Conservation (phyloP, 2,329 filamentous ascomycete genomes). For the Penicillium brevicompactum region DNA sequence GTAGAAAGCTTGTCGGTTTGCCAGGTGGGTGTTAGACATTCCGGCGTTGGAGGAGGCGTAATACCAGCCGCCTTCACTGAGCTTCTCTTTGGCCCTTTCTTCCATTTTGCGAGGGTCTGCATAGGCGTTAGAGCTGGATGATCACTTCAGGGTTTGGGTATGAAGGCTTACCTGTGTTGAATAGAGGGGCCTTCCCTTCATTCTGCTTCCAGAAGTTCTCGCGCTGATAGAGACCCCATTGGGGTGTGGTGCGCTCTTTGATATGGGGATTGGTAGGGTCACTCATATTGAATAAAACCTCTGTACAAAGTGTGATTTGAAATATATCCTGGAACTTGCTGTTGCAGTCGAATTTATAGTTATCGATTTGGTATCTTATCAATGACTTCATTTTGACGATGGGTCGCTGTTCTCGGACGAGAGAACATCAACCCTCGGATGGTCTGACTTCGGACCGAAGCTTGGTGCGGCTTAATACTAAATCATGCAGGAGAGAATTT, state of each 20-base stretch:
- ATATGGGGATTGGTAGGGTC: slow-evolving; percentile 58
- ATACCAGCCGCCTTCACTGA: slow-evolving; percentile 60
- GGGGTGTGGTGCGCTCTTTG: slow-evolving; percentile 52
- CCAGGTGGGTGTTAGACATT: slow-evolving; percentile 59
- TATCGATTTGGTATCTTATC: slow-evolving; percentile 11
- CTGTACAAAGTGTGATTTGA: background rate
- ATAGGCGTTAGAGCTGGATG: background rate
- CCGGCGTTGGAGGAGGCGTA: slow-evolving; percentile 44
- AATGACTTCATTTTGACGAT: slow-evolving; percentile 36
- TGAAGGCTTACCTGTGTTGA: slow-evolving; percentile 51
- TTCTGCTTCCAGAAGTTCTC: slow-evolving; percentile 59
- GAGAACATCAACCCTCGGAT: slow-evolving; percentile 1
- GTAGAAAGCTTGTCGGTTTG: slow-evolving; percentile 66
- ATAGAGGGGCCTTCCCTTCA: slow-evolving; percentile 51
- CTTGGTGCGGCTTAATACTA: background rate
- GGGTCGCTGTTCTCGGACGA: slow-evolving; percentile 7
- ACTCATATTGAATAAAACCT: slow-evolving; percentile 11
- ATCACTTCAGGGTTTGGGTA: background rate
- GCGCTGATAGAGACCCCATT: slow-evolving; percentile 58
- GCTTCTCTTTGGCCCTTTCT: slow-evolving; percentile 56
- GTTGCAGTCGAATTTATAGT: background rate
- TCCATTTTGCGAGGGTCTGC: slow-evolving; percentile 60
- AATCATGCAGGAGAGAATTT: background rate
- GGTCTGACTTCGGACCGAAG: slow-evolving; percentile 1
- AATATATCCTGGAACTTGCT: background rate